Base-by-base conservation (phyloP, 2,329 filamentous ascomycete genomes). In the Fusarium sp. region DNA sequence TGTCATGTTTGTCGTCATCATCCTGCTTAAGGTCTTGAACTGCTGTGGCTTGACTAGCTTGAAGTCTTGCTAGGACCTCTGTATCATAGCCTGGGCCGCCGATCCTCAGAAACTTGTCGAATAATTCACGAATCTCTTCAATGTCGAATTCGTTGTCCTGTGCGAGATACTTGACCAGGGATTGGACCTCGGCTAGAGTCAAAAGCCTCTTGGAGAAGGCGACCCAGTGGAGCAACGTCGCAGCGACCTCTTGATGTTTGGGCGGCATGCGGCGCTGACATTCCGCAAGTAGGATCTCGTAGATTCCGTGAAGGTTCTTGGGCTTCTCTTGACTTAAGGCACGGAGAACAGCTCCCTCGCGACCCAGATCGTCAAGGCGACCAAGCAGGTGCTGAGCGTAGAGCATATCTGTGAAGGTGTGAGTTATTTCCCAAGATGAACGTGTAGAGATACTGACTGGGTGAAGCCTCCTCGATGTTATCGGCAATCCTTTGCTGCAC, bases 301-400 rank as follows among this genome's bases (percentile, higher is more conserved):
- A 82, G 11, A 81, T 39, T 0, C 62, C 77, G 35, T 79, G 42
- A 5, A 79, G 73, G 1, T 60, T 69, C 1, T 71, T 63, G 7
- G 82, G 75, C 4, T 78, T 45, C 0, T 73, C 60, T 23, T 76
- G 73, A 1, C 76, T 67, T 0, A 83, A 57, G 4, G 75, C 63
- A n/a, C 79, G 73, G 3, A 82, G 69, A 1, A 81, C 77, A 0
- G 79, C 78, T 10, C 78, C 76, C 55, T 82, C 80, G 1, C 81
- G 77, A 3, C 79, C 78, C 3, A 83, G 69, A 12, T 73, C 64
- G 12, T 80, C 74, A 7, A 83, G 66, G 1, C 78, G 70, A 11
- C 66, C 45, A 0, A 83, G 73, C 31, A 82, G 73, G n/a, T 82
- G 80, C 29, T 83, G 78, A 1, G 79, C 78, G 37, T 82, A 83